phyloP scores from a whole-genome alignment of 306 rosid genomes.

The Lathyrus sativus region DNA sequence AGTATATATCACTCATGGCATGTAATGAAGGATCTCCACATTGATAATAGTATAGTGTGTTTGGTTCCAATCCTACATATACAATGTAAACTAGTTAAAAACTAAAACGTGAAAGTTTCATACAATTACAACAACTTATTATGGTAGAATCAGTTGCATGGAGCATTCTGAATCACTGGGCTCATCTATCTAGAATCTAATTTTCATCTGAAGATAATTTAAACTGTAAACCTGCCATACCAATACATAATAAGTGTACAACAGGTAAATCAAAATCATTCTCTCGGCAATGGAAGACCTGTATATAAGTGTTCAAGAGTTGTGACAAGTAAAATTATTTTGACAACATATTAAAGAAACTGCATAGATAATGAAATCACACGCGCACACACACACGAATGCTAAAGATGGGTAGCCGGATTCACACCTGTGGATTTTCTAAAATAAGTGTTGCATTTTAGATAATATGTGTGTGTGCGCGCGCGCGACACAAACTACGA shows the following conservation, averaged over 20 bases:
- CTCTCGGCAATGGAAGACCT: neutral
- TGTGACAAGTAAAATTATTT: slow-evolving; percentile 8
- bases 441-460: neutral
- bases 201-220: slow-evolving; percentile 10
- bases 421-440: neutral
- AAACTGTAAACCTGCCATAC: neutral
- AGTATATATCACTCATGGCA: slow-evolving; percentile 58
- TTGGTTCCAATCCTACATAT: slow-evolving; percentile 63
- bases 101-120: slow-evolving; percentile 7
- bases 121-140: slow-evolving; percentile 3
- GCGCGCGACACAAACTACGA: neutral
- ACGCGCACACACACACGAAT: neutral
- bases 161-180: neutral
- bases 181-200: neutral
- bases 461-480: neutral
- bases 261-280: neutral
- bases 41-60: slow-evolving; percentile 61
- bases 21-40: slow-evolving; percentile 74
- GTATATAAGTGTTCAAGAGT: slow-evolving; percentile 14
- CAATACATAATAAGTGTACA: neutral
- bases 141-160: neutral
- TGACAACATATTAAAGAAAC: neutral
- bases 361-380: neutral
- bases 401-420: neutral
- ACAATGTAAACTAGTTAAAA: slow-evolving; percentile 28